Conservation (phyloP, 164 flowering plant species). For the Taxillus chinensis region DNA sequence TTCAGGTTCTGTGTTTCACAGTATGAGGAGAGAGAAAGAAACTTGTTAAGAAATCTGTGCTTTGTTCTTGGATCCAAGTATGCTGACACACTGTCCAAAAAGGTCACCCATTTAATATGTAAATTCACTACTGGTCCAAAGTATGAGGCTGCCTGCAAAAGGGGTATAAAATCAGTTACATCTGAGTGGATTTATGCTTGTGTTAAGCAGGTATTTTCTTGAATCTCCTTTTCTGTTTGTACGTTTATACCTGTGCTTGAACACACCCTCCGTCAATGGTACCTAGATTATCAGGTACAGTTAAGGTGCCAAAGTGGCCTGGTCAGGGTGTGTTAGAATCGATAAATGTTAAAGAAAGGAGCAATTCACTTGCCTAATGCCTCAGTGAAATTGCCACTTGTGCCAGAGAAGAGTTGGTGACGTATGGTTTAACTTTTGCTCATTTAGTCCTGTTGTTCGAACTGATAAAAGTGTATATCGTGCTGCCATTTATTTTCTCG, state of each 20-base stretch:
- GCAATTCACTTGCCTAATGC: too few species aligned
- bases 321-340: too few species aligned
- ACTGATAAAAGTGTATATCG: neutral
- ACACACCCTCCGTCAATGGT: too few species aligned
- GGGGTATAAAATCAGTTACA: slow-evolving; percentile 65
- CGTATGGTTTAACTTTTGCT: too few species aligned
- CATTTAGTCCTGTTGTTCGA: too few species aligned
- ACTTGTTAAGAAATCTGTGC: slow-evolving; percentile 66
- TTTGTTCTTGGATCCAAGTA: slow-evolving; percentile 81
- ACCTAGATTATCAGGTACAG: too few species aligned
- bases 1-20: slow-evolving; percentile 82
- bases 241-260: neutral
- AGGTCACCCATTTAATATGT: slow-evolving; percentile 79
- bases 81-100: slow-evolving; percentile 55
- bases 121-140: slow-evolving; percentile 78
- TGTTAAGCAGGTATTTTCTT: slow-evolving; percentile 51
- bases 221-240: neutral
- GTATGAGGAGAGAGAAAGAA: slow-evolving; percentile 76
- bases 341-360: too few species aligned
- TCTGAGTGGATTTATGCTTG: slow-evolving; percentile 87
- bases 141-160: slow-evolving; percentile 78
- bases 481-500: neutral
- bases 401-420: too few species aligned
- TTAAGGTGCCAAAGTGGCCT: too few species aligned
- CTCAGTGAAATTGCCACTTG: too few species aligned